A percentile compares a stretch with the other conserved stretches of the same genome.
These are phyloP conservation scores for Populus tremula DNA, from an alignment of 345 rosid genomes.

Conservation along the genomic window DNA sequence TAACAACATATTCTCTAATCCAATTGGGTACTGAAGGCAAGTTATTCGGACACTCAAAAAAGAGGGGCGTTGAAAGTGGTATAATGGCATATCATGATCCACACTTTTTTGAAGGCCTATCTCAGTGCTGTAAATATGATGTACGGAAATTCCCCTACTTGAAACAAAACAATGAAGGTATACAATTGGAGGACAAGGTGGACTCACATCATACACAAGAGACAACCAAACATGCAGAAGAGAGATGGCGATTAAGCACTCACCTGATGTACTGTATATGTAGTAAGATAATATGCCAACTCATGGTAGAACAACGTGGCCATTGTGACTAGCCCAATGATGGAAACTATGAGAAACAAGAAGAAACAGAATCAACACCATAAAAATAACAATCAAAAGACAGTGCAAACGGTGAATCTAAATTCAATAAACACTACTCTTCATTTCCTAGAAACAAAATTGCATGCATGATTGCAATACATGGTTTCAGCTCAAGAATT, in stretches of 20 bases:
- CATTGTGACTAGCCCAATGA: constrained; percentile 79
- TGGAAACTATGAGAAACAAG: constrained; percentile 56
- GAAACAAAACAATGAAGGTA: background rate
- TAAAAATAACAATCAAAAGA: background rate
- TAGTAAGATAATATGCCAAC: constrained; percentile 74
- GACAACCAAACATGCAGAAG: background rate
- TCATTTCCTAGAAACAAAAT: background rate
- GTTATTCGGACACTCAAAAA: background rate
- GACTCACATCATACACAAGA: background rate
- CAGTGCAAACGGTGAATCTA: background rate
- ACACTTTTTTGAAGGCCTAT: background rate
- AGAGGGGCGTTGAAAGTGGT: background rate
- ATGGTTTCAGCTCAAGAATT: background rate
- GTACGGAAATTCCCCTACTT: background rate
- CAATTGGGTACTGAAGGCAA: background rate
- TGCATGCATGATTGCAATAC: background rate
- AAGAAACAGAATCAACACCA: background rate
- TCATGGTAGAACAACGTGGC: constrained; percentile 85
- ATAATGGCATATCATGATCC: background rate
- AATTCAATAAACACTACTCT: background rate
- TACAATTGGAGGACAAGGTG: background rate
- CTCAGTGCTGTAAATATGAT: background rate
- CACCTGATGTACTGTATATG: constrained; percentile 89
- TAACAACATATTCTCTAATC: background rate
- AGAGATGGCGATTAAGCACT: background rate